Evolutionary conservation across 331 rosid genomes (phyloP).

Genomic region (Malus hybrid): DNA sequence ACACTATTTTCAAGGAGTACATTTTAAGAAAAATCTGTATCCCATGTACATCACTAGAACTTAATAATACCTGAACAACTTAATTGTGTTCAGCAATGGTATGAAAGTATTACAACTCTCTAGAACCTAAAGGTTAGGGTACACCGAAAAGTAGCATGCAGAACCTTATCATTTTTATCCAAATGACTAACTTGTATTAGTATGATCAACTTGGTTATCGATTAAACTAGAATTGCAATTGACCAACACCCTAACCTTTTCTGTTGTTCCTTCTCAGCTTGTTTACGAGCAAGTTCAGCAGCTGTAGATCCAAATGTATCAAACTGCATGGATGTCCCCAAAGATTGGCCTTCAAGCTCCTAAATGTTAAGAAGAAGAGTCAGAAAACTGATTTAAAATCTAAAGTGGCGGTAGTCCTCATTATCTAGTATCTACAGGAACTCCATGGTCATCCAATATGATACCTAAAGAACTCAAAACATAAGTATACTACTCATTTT

Average conservation of each 20-base stretch:
- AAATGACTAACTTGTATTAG: not conserved
- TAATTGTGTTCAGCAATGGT: not conserved
- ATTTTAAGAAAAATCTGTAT: not conserved
- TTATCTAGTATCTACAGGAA: not conserved
- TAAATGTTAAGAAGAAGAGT: slow-evolving; percentile 19
- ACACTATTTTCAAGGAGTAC: not conserved
- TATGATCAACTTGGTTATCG: not conserved
- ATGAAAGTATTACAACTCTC: not conserved
- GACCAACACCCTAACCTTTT: slow-evolving; percentile 44
- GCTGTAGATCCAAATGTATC: slow-evolving; percentile 93
- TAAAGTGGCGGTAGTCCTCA: not conserved
- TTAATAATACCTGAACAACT: not conserved
- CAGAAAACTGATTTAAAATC: slow-evolving; percentile 8
- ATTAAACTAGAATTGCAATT: not conserved
- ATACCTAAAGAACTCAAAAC: not conserved
- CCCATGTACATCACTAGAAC: too few relatives aligned
- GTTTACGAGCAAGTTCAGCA: slow-evolving; percentile 75
- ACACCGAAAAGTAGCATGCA: not conserved
- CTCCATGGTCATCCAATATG: not conserved
- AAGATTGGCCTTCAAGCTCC: slow-evolving; percentile 79
- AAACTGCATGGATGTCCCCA: slow-evolving; percentile 87
- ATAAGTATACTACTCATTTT: not conserved
- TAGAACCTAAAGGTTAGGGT: not conserved
- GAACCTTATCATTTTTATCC: not conserved
- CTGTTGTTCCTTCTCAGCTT: slow-evolving; percentile 86